A percentile compares a stretch with the other conserved stretches of the same genome.
Evolutionary conservation across 768 basidiomycete genomes (phyloP).

Genomic region (Boletus rubescentipes): DNA sequence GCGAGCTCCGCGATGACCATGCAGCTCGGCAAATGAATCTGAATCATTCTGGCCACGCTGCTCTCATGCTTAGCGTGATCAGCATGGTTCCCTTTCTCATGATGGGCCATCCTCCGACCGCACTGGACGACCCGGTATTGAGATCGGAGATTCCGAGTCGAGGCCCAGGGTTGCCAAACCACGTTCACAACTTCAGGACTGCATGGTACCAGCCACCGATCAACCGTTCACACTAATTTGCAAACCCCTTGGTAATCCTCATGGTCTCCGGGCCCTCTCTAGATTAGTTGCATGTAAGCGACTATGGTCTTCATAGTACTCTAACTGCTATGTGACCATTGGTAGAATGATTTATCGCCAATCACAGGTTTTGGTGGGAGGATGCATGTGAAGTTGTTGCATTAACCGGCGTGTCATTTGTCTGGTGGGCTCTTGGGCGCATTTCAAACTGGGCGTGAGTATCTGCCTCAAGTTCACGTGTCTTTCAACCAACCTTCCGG

Average conservation of each 20-base stretch:
- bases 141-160: background rate
- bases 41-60: background rate
- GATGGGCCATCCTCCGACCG: background rate
- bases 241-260: too few species aligned
- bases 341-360: conserved; percentile 3
- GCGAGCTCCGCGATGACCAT: background rate
- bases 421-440: conserved; percentile 9
- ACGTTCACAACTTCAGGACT: background rate
- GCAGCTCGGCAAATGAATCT: background rate
- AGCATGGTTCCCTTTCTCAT: background rate
- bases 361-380: conserved; percentile 18
- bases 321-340: background rate
- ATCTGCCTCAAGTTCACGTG: background rate
- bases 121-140: conserved; percentile 13
- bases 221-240: too few species aligned
- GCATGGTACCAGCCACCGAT: background rate
- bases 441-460: conserved; percentile 2
- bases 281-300: background rate
- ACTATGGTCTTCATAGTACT: conserved; percentile 6
- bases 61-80: background rate
- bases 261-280: background rate
- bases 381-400: conserved; percentile 13
- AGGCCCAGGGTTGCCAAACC: background rate
- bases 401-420: conserved; percentile 7
- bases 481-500: background rate